Conservation (phyloP, 306 rosid genomes). For the Psophocarpus tetragonolobus region DNA sequence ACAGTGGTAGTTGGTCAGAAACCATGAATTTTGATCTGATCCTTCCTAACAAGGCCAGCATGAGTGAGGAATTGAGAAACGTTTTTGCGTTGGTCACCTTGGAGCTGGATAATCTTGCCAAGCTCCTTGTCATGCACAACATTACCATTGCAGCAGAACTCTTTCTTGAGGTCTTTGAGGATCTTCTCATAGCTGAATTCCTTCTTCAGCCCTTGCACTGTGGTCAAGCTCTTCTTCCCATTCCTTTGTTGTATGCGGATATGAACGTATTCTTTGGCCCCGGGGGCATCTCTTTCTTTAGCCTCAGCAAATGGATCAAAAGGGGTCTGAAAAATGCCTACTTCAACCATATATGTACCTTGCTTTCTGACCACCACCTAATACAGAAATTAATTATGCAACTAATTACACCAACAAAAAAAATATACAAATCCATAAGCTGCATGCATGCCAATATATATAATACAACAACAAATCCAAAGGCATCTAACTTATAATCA, state of each 20-base stretch:
- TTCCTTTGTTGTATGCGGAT: conserved; percentile 80
- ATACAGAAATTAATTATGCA: neutral
- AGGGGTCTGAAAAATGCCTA: conserved; percentile 47
- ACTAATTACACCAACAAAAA: neutral
- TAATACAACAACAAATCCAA: neutral
- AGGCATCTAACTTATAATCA: neutral
- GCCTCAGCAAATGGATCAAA: conserved; percentile 77
- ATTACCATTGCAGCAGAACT: conserved; percentile 84
- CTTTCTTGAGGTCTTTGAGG: conserved; percentile 76
- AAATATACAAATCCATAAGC: neutral
- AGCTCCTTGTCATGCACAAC: conserved; percentile 84
- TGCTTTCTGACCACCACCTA: neutral
- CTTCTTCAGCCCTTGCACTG: conserved; percentile 73
- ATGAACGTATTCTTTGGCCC: conserved; percentile 70
- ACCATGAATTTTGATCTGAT: conserved; percentile 85
- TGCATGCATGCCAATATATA: neutral
- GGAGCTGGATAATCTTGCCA: conserved; percentile 90
- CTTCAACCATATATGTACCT: conserved; percentile 62
- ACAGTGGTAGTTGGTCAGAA: conserved; percentile 36
- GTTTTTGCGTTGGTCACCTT: conserved; percentile 94
- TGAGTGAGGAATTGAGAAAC: conserved; percentile 70
- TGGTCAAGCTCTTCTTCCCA: conserved; percentile 75
- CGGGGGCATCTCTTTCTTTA: conserved; percentile 62
- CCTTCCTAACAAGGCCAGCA: conserved; percentile 65
- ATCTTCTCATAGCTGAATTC: conserved; percentile 74